A percentile compares a stretch with the other conserved stretches of the same genome.
Conservation (phyloP, 2,329 filamentous ascomycete genomes). For the Ceratocystis destructans region DNA sequence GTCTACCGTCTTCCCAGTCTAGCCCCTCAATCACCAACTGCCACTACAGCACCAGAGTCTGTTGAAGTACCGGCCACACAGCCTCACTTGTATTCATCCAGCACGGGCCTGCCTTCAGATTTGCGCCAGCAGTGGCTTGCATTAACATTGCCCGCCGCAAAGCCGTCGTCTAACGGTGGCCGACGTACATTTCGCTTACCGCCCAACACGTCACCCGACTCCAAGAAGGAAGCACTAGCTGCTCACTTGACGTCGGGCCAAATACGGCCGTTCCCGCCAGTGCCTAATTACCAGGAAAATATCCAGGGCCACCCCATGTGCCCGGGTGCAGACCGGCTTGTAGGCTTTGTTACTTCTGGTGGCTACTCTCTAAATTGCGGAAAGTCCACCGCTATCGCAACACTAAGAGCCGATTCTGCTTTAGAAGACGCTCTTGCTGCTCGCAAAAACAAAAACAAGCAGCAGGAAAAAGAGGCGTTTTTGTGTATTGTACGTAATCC, state of each 20-base stretch:
- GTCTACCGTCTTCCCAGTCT: slow-evolving; percentile 68
- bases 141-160: slow-evolving; percentile 24
- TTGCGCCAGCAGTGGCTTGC: slow-evolving; percentile 61
- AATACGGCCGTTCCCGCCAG: slow-evolving; percentile 26
- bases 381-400: slow-evolving; percentile 60
- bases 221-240: slow-evolving; percentile 33
- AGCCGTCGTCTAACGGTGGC: slow-evolving; percentile 20
- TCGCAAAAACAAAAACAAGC: slow-evolving; percentile 21
- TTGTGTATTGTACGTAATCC: slow-evolving; percentile 71
- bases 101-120: slow-evolving; percentile 29
- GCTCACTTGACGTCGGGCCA: slow-evolving; percentile 34
- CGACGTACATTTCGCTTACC: slow-evolving; percentile 20
- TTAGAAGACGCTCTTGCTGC: slow-evolving; percentile 7
- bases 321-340: slow-evolving; percentile 59
- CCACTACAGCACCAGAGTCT: slow-evolving; percentile 14
- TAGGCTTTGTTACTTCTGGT: slow-evolving; percentile 84
- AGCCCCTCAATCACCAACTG: slow-evolving; percentile 18
- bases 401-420: slow-evolving; percentile 30
- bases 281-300: slow-evolving; percentile 26
- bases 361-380: slow-evolving; percentile 70
- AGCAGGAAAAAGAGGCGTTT: slow-evolving; percentile 31
- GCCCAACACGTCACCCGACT: slow-evolving; percentile 23
- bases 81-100: slow-evolving; percentile 29
- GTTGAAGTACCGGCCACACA: slow-evolving; percentile 36
- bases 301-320: slow-evolving; percentile 48